phyloP scores from a whole-genome alignment of 164 flowering plant species.

The Chloranthus sessilifolius region DNA sequence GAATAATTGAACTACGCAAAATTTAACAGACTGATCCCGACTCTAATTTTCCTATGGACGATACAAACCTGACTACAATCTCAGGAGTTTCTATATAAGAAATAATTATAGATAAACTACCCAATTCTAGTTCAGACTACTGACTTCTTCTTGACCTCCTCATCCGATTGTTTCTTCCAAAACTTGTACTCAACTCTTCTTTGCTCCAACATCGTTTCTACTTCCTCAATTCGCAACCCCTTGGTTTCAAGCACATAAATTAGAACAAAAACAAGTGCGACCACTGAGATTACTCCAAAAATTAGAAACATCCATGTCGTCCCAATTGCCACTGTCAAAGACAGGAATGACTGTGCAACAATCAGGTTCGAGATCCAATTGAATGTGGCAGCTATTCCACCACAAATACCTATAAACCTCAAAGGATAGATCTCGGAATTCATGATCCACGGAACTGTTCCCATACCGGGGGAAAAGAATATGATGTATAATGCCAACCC shows the following conservation, averaged over 20 bases:
- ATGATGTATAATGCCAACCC: conserved; percentile 59
- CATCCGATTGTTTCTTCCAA: conserved; percentile 29
- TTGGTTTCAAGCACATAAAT: conserved; percentile 62
- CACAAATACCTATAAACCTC: conserved; percentile 53
- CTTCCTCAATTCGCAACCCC: conserved; percentile 60
- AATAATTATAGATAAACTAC: not conserved
- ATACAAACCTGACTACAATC: too few relatives aligned
- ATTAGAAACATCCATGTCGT: conserved; percentile 47
- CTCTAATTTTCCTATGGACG: not conserved
- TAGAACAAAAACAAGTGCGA: conserved; percentile 39
- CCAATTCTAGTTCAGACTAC: conserved; percentile 1
- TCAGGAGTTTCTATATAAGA: not conserved
- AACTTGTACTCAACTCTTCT: conserved; percentile 35
- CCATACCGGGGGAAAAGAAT: conserved; percentile 74
- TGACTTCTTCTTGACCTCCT: conserved; percentile 15
- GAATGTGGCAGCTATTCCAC: conserved; percentile 60
- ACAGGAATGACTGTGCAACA: conserved; percentile 48
- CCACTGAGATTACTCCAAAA: conserved; percentile 39
- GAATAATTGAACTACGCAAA: too few relatives aligned
- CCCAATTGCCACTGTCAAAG: conserved; percentile 47
- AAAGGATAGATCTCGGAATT: conserved; percentile 75
- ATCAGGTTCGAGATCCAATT: conserved; percentile 60
- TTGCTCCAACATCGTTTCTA: conserved; percentile 51
- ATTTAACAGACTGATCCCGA: too few relatives aligned
- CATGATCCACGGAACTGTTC: conserved; percentile 66